Base-by-base conservation (phyloP, 179 eudicot species). In the Spinacia oleracea region DNA sequence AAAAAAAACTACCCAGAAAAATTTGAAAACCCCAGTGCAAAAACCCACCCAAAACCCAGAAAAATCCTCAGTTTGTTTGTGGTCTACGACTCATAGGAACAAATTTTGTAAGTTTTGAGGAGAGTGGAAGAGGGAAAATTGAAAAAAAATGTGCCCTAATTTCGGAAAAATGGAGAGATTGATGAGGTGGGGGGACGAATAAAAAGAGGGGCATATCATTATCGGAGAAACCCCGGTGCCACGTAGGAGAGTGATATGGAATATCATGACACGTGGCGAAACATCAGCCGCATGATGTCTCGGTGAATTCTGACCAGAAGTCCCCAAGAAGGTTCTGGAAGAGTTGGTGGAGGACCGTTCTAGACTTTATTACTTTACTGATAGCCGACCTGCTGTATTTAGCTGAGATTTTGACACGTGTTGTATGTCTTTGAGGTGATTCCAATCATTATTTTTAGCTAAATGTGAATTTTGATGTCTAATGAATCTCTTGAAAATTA, bases 261-360 rank as follows among this genome's bases (percentile, higher is more conserved):
- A 20, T 2, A 9, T 25, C 1, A 6, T 1, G 35, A 75, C 88
- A 91, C 88, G 96, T 90, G 97, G 90, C 83, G 31, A 0, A 10
- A 27, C 69, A 0, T 51, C 15, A 77, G 81, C 95, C 97, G 80
- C 83, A 62, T 77, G 10, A 70, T 74, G 43, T 12, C 0, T 73
- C 48, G 80, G 84, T 45, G 25, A 88, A 77, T 88, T n/a, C 42
- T 56, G 42, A 85, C 97, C 98, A 90, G 78, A 86, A 90, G 85
- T 87, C 86, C 14, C 29, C 60, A 3, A 35, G 98, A 93, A 93
- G 90, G 72, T 93, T 92, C 98, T 90, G 91, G 98, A 90, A 92
- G 83, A 58, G 81, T 59, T 60, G 75, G 82, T 79, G 48, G 64
- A 34, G 51, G 34, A 27, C 40, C 40, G 27, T 56, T 68, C 77